phyloP scores from a whole-genome alignment of 768 basidiomycete genomes.

The Pulveroboletus sp. region DNA sequence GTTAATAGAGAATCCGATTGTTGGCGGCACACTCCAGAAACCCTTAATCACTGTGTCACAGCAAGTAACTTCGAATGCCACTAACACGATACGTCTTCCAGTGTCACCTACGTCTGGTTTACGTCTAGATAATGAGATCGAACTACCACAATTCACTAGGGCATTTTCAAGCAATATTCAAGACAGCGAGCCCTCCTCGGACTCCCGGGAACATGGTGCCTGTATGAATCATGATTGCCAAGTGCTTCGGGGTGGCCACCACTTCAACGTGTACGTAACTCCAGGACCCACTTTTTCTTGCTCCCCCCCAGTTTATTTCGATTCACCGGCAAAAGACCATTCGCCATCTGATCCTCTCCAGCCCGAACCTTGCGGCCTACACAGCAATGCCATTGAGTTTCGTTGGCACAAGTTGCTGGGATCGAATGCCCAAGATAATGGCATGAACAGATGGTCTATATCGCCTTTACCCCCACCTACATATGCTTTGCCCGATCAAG shows the following conservation, averaged over 20 bases:
- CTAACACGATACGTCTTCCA: slow-evolving; percentile 10
- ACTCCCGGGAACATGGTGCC: slow-evolving; percentile 5
- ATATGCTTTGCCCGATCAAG: slow-evolving; percentile 2
- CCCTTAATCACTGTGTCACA: slow-evolving; percentile 4
- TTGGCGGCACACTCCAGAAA: slow-evolving; percentile 1
- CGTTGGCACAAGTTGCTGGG: slow-evolving; percentile 50
- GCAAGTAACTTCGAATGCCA: slow-evolving; percentile 4
- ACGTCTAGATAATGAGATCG: slow-evolving; percentile 15
- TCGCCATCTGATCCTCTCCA: slow-evolving; percentile 36
- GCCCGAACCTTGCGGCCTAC: slow-evolving; percentile 34
- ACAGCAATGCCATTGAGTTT: slow-evolving; percentile 45
- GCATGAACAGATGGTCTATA: not conserved
- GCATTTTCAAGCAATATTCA: slow-evolving; percentile 6
- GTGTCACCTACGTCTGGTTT: slow-evolving; percentile 8
- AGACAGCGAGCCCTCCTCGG: slow-evolving; percentile 10
- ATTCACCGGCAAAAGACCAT: slow-evolving; percentile 49
- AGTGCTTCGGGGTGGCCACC: slow-evolving; percentile 1
- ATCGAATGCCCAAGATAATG: slow-evolving; percentile 15
- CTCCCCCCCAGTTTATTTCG: slow-evolving; percentile 41
- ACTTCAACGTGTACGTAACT: slow-evolving; percentile 35
- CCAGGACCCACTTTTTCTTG: slow-evolving; percentile 41
- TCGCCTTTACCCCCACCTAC: slow-evolving; percentile 1
- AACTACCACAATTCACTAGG: not conserved
- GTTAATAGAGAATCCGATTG: not conserved
- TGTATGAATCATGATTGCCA: slow-evolving; percentile 1